Conservation (phyloP, 1,139 yeast species). For the Pneumocystis murina region DNA sequence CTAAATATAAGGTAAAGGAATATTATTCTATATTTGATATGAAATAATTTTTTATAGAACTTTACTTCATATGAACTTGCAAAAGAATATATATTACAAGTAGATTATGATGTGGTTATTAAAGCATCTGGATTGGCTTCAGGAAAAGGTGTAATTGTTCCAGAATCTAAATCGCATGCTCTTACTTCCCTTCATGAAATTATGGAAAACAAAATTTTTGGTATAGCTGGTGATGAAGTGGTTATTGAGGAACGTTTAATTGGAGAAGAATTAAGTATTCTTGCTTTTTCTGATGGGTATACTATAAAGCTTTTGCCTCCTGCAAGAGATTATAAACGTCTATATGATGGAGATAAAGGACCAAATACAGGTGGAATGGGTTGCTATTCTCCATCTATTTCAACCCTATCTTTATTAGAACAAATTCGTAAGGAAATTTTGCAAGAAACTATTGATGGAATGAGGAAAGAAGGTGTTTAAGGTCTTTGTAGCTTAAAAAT, state of each 20-base stretch:
- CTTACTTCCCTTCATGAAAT: slow-evolving; percentile 67
- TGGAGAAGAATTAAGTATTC: slow-evolving; percentile 90
- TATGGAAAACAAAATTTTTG: slow-evolving; percentile 82
- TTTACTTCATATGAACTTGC: slow-evolving; percentile 69
- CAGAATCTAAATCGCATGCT: slow-evolving; percentile 73
- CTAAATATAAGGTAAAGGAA: slow-evolving; percentile 42
- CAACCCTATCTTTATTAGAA: slow-evolving; percentile 50
- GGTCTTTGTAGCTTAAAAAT: neutral
- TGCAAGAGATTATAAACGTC: slow-evolving; percentile 95
- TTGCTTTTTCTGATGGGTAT: slow-evolving; percentile 90
- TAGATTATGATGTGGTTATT: slow-evolving; percentile 69
- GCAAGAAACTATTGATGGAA: slow-evolving; percentile 87
- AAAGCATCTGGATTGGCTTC: slow-evolving; percentile 98
- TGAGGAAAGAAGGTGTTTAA: slow-evolving; percentile 60
- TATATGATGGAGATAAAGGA: slow-evolving; percentile 86
- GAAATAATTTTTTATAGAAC: slow-evolving; percentile 26
- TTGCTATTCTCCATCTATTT: slow-evolving; percentile 94
- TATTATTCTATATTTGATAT: too few species aligned
- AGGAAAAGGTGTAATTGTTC: slow-evolving; percentile 95
- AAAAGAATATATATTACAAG: slow-evolving; percentile 45
- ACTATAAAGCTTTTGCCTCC: slow-evolving; percentile 83
- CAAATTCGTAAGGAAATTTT: slow-evolving; percentile 59
- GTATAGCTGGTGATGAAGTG: slow-evolving; percentile 80
- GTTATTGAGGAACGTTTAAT: slow-evolving; percentile 92
- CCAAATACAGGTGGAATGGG: slow-evolving; percentile 99